Evolutionary conservation across 2,329 filamentous ascomycete genomes (phyloP).

Genomic region (Neonectria hederae): DNA sequence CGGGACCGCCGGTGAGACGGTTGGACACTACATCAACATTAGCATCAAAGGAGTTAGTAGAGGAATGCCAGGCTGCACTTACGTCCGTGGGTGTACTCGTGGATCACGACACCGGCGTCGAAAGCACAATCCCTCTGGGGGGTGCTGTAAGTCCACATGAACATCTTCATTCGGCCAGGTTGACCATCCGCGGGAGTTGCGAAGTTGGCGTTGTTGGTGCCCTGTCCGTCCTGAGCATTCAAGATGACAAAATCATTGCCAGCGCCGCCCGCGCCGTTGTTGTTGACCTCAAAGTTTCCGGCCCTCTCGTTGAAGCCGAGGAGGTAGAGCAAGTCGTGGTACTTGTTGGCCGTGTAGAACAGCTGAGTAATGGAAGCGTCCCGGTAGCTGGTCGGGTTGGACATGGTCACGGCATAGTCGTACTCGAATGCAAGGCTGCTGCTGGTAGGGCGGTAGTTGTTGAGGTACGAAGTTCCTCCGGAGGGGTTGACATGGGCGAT

Average conservation of each 20-base stretch:
- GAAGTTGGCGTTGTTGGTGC: slow-evolving; percentile 67
- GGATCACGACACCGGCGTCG: slow-evolving; percentile 68
- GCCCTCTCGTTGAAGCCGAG: slow-evolving; percentile 67
- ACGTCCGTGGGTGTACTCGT: slow-evolving; percentile 65
- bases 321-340: slow-evolving; percentile 66
- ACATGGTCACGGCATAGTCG: slow-evolving; percentile 48
- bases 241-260: slow-evolving; percentile 64
- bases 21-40: slow-evolving; percentile 55
- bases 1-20: slow-evolving; percentile 67
- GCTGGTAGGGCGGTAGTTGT: slow-evolving; percentile 58
- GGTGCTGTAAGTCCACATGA: slow-evolving; percentile 60
- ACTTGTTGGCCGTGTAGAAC: slow-evolving; percentile 69
- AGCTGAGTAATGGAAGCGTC: slow-evolving; percentile 67
- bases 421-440: slow-evolving; percentile 57
- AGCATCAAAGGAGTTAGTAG: slow-evolving; percentile 20
- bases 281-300: slow-evolving; percentile 69
- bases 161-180: slow-evolving; percentile 67
- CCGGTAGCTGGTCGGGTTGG: slow-evolving; percentile 54
- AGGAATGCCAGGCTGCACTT: slow-evolving; percentile 38
- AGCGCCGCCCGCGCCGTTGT: slow-evolving; percentile 61
- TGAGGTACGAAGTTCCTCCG: slow-evolving; percentile 48
- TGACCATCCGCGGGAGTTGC: slow-evolving; percentile 62
- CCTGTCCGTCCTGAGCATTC: slow-evolving; percentile 66
- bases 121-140: slow-evolving; percentile 65
- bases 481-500: slow-evolving; percentile 60